These are phyloP conservation scores for Ajuga chamaepitys DNA, from an alignment of 257 asterid genomes.

Conservation along the genomic window DNA sequence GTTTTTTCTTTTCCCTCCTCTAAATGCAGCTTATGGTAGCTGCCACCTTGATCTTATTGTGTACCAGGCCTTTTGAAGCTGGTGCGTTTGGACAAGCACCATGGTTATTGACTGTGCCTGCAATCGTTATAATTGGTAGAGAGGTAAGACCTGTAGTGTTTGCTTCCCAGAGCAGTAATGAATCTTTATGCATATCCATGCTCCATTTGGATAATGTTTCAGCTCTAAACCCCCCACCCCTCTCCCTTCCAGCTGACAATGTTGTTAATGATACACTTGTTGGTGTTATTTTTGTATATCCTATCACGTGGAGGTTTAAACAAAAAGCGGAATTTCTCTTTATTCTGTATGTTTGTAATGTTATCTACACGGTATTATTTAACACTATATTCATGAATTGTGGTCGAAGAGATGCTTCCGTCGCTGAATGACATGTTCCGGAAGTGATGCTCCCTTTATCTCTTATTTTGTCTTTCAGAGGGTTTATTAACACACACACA, in stretches of 20 bases:
- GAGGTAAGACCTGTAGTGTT: conserved; percentile 41
- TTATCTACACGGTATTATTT: neutral
- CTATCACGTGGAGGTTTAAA: neutral
- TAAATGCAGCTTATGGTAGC: conserved; percentile 83
- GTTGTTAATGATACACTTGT: neutral
- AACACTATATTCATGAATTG: neutral
- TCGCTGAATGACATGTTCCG: neutral
- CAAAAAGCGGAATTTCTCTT: neutral
- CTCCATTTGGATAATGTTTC: neutral
- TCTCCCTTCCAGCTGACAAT: neutral
- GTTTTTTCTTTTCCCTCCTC: neutral
- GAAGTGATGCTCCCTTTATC: neutral
- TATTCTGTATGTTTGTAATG: neutral
- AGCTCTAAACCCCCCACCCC: neutral
- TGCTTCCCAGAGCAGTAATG: neutral
- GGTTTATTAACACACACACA: neutral
- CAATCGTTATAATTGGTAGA: conserved; percentile 78
- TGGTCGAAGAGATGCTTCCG: neutral
- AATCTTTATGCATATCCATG: neutral
- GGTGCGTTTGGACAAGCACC: conserved; percentile 57
- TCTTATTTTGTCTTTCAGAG: neutral
- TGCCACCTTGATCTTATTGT: conserved; percentile 75
- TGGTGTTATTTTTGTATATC: neutral
- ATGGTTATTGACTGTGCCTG: conserved; percentile 69
- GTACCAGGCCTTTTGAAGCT: conserved; percentile 64